Evolutionary conservation across 2,329 filamentous ascomycete genomes (phyloP).

Genomic region (Hypoxylon sp.): DNA sequence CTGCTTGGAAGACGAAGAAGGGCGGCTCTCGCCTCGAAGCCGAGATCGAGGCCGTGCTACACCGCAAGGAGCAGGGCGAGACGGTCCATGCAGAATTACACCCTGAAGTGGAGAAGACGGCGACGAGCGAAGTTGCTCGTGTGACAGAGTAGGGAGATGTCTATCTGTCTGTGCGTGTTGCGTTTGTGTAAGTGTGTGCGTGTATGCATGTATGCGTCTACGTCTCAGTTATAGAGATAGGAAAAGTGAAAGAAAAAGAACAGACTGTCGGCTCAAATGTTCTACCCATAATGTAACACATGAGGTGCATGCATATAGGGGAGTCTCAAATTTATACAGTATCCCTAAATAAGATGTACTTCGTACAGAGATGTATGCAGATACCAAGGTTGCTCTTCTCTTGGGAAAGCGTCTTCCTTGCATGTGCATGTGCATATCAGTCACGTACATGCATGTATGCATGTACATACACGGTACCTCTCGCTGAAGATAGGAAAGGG

Average conservation of each 20-base stretch:
- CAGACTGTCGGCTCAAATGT: too few relatives aligned
- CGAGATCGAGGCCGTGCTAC: slow-evolving; percentile 42
- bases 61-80: slow-evolving; percentile 36
- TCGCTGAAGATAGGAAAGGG: slow-evolving; percentile 19
- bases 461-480: slow-evolving; percentile 1
- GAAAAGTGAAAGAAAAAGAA: too few relatives aligned
- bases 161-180: not conserved
- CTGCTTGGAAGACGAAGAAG: slow-evolving; percentile 52
- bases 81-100: slow-evolving; percentile 33
- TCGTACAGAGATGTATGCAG: not conserved
- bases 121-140: slow-evolving; percentile 15
- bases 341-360: too few relatives aligned
- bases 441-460: slow-evolving; percentile 17
- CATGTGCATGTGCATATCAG: slow-evolving; percentile 18
- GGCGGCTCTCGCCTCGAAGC: slow-evolving; percentile 42
- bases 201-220: too few relatives aligned
- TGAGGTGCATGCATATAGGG: not conserved
- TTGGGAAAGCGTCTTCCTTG: slow-evolving; percentile 21
- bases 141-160: slow-evolving; percentile 13
- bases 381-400: slow-evolving; percentile 15
- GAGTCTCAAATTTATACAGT: too few relatives aligned
- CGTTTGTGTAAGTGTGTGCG: too few relatives aligned
- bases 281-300: too few relatives aligned
- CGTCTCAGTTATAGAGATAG: too few relatives aligned
- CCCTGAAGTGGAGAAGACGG: slow-evolving; percentile 26